phyloP scores from a whole-genome alignment of 805 yeast species.

The Starmerella ratchasimensis region DNA sequence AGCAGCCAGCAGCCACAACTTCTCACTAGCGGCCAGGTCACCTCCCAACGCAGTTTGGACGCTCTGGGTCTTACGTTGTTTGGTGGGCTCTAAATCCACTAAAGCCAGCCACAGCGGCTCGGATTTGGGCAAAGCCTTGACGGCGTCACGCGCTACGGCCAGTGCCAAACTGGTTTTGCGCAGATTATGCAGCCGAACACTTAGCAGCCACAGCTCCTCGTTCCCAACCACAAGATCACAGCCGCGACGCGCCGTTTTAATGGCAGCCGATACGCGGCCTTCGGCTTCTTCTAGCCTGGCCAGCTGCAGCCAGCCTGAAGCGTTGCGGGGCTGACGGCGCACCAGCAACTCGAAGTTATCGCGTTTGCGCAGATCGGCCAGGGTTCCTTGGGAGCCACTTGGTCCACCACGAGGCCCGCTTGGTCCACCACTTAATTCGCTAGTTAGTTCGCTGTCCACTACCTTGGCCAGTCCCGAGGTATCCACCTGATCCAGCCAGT shows the following conservation, averaged over 20 bases:
- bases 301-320: constrained; percentile 76
- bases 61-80: constrained; percentile 38
- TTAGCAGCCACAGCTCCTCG: constrained; percentile 76
- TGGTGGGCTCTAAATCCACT: constrained; percentile 47
- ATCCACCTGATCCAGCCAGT: constrained; percentile 62
- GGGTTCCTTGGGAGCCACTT: not conserved
- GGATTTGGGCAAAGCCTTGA: constrained; percentile 42
- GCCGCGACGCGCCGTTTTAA: constrained; percentile 54
- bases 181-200: constrained; percentile 42
- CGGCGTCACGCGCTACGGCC: constrained; percentile 49
- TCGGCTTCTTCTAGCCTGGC: constrained; percentile 65
- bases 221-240: constrained; percentile 50
- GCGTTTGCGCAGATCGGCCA: not conserved
- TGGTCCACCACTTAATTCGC: too few species aligned
- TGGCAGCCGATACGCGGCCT: constrained; percentile 43
- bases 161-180: constrained; percentile 24
- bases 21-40: constrained; percentile 24
- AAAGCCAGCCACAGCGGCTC: constrained; percentile 64
- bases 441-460: too few species aligned
- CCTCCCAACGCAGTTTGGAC: constrained; percentile 48
- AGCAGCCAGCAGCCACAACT: constrained; percentile 58
- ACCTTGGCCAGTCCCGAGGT: constrained; percentile 24
- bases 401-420: constrained; percentile 56
- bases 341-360: constrained; percentile 38
- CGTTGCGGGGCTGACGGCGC: constrained; percentile 54